Conservation (phyloP, 192 early-diverging fungal genomes). For the Phlyctochytrium bullatum region DNA sequence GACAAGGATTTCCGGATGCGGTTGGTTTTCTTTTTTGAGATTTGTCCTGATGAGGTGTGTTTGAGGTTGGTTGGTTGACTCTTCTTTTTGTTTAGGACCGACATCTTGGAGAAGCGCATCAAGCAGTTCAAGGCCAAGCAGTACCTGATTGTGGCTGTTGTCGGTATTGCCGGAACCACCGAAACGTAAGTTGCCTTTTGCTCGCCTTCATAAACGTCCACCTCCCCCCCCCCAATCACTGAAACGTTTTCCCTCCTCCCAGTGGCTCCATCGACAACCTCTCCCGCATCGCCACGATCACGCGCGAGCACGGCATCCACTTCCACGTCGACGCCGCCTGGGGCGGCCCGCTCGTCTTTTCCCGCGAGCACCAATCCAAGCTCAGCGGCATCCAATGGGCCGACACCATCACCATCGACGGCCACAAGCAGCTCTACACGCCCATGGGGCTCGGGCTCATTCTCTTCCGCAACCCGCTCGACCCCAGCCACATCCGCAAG, state of each 20-base stretch:
- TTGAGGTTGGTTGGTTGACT: constrained; percentile 7
- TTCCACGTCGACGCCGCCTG: constrained; percentile 61
- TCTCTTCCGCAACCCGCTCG: constrained; percentile 37
- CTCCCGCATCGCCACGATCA: constrained; percentile 23
- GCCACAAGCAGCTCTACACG: constrained; percentile 62
- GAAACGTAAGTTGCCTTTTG: constrained; percentile 40
- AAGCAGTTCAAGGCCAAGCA: constrained; percentile 31
- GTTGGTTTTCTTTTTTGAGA: constrained; percentile 13
- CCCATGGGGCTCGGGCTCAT: constrained; percentile 57
- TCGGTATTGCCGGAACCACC: constrained; percentile 55
- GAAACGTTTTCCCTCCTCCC: not conserved
- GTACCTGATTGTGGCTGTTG: constrained; percentile 44
- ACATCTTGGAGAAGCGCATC: constrained; percentile 37
- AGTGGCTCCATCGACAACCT: constrained; percentile 51
- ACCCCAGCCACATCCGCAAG: constrained; percentile 45
- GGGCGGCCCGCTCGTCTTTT: constrained; percentile 58
- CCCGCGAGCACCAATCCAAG: constrained; percentile 43
- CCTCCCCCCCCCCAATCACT: not conserved
- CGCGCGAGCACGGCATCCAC: constrained; percentile 35
- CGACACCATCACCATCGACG: constrained; percentile 58
- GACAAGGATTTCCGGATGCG: constrained; percentile 47
- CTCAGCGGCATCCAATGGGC: constrained; percentile 46
- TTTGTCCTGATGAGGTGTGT: not conserved
- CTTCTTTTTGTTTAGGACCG: constrained; percentile 32
- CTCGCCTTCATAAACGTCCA: not conserved